These are phyloP conservation scores for Capsicum rhomboideum DNA, from an alignment of 257 asterid genomes.

Conservation along the genomic window DNA sequence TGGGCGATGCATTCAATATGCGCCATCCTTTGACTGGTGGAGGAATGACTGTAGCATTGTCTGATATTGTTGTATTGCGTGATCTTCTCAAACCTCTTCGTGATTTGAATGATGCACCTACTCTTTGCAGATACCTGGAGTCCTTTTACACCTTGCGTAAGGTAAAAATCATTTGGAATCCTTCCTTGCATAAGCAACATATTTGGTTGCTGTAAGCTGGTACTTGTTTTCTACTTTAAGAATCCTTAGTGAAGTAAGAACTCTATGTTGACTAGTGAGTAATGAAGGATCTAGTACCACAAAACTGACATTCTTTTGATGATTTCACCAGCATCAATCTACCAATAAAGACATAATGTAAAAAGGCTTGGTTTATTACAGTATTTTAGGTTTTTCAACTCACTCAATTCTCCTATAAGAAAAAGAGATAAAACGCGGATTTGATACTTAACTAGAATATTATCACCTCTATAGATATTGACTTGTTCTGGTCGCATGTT, in stretches of 20 bases:
- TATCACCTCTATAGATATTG: background rate
- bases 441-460: background rate
- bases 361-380: background rate
- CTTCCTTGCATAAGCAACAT: background rate
- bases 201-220: background rate
- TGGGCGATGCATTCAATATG: constrained; percentile 75
- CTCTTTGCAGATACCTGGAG: constrained; percentile 43
- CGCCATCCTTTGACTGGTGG: constrained; percentile 70
- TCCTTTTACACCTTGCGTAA: constrained; percentile 55
- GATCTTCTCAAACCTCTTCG: constrained; percentile 45
- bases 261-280: background rate
- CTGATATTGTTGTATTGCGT: constrained; percentile 53
- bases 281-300: background rate
- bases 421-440: background rate
- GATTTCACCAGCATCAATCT: background rate
- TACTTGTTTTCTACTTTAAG: background rate
- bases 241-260: background rate
- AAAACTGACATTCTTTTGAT: background rate
- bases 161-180: constrained; percentile 17
- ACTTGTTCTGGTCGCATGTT: background rate
- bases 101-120: constrained; percentile 35
- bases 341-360: background rate
- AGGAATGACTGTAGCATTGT: constrained; percentile 65
- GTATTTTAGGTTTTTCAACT: background rate
- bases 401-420: background rate